These are phyloP conservation scores for Dryas octopetala DNA, from an alignment of 306 rosid genomes.

Conservation along the genomic window DNA sequence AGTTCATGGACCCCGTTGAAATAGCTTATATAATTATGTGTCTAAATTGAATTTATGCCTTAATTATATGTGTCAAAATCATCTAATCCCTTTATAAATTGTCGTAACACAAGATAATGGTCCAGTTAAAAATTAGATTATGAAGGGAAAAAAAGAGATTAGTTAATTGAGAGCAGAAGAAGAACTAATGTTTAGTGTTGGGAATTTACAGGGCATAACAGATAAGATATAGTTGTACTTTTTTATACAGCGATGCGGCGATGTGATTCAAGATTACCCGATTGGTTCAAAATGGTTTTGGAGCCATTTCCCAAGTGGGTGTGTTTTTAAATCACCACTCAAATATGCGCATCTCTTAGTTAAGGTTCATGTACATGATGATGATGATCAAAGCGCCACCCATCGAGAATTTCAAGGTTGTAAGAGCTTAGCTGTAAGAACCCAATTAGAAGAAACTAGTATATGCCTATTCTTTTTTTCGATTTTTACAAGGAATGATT, in stretches of 20 bases:
- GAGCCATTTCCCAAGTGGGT: constrained; percentile 5
- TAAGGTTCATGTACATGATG: not conserved
- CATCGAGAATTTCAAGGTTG: constrained; percentile 15
- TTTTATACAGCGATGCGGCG: constrained; percentile 16
- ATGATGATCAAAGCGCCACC: not conserved
- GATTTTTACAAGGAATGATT: constrained; percentile 20
- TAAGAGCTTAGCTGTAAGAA: constrained; percentile 4
- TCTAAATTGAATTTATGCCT: too few relatives aligned
- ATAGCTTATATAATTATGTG: too few relatives aligned
- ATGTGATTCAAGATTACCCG: constrained; percentile 4
- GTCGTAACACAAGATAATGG: not conserved
- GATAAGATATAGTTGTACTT: not conserved
- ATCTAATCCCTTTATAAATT: not conserved
- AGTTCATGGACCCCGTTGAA: too few relatives aligned
- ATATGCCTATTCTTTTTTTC: constrained; percentile 17
- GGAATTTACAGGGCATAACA: not conserved
- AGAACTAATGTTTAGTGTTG: not conserved
- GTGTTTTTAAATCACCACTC: not conserved
- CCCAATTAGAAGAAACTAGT: constrained; percentile 1
- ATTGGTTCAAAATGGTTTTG: constrained; percentile 15
- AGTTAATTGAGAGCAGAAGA: not conserved
- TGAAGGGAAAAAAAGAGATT: not conserved
- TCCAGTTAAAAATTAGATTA: not conserved
- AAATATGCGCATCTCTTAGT: not conserved
- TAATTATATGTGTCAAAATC: not conserved